Conservation (phyloP, 2,329 filamentous ascomycete genomes). For the Hypoxylon sp. region DNA sequence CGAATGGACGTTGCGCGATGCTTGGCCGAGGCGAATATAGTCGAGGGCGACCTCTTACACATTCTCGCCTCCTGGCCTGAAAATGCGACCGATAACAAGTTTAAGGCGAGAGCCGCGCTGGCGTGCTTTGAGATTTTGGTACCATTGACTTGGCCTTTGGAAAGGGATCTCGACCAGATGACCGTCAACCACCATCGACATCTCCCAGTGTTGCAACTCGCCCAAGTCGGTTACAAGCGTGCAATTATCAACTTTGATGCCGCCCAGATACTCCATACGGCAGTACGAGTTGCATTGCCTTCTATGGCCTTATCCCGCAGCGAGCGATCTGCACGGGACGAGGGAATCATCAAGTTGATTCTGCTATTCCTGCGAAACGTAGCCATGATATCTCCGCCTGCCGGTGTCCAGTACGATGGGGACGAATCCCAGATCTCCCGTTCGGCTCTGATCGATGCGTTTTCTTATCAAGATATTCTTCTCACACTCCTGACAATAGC, state of each 20-base stretch:
- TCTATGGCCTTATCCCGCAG: constrained; percentile 84
- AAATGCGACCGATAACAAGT: constrained; percentile 77
- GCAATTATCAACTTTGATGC: constrained; percentile 87
- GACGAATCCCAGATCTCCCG: constrained; percentile 91
- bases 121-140: constrained; percentile 92
- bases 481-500: constrained; percentile 87
- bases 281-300: constrained; percentile 85
- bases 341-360: constrained; percentile 91
- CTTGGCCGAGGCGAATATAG: constrained; percentile 90
- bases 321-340: constrained; percentile 84
- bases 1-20: constrained; percentile 95
- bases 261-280: constrained; percentile 82
- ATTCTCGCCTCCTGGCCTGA: constrained; percentile 89
- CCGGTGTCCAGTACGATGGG: constrained; percentile 81
- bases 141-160: constrained; percentile 93
- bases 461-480: constrained; percentile 92
- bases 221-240: constrained; percentile 91
- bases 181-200: constrained; percentile 95
- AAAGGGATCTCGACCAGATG: constrained; percentile 83
- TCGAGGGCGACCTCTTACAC: constrained; percentile 89
- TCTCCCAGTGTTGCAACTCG: constrained; percentile 87
- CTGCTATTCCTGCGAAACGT: constrained; percentile 93
- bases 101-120: constrained; percentile 84
- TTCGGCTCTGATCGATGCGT: constrained; percentile 89
- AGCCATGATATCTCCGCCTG: constrained; percentile 83